These are phyloP conservation scores for Neonectria neomacrospora DNA, from an alignment of 2,329 filamentous ascomycete genomes.

Conservation along the genomic window DNA sequence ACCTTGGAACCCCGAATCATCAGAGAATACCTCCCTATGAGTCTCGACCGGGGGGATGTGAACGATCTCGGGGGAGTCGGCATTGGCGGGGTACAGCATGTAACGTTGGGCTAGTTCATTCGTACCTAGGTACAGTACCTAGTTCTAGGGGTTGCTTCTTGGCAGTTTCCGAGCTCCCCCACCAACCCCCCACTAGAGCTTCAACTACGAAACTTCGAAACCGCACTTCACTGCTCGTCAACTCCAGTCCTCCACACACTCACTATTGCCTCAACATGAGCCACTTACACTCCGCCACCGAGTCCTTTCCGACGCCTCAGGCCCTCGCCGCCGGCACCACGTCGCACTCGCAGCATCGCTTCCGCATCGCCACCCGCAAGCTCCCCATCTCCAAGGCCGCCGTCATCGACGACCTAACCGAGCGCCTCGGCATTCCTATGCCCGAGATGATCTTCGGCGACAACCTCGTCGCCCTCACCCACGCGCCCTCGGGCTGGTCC, in stretches of 20 bases:
- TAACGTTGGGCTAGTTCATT: too few species aligned
- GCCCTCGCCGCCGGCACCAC: constrained; percentile 65
- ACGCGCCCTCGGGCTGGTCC: constrained; percentile 79
- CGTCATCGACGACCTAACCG: constrained; percentile 87
- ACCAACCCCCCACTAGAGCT: constrained; percentile 28
- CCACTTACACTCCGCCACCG: constrained; percentile 55
- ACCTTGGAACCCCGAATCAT: too few species aligned
- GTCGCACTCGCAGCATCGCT: constrained; percentile 70
- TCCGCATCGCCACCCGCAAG: constrained; percentile 85
- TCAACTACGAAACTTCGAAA: constrained; percentile 14
- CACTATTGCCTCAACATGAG: constrained; percentile 47
- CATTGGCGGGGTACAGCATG: too few species aligned
- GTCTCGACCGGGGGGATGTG: too few species aligned
- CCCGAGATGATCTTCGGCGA: constrained; percentile 99
- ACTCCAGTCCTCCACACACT: not conserved
- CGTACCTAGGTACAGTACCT: too few species aligned
- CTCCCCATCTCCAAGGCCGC: constrained; percentile 93
- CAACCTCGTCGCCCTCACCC: constrained; percentile 82
- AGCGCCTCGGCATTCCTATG: constrained; percentile 82
- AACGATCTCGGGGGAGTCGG: not conserved
- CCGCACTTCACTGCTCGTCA: not conserved
- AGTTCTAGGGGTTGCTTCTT: not conserved
- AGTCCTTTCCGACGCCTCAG: constrained; percentile 65
- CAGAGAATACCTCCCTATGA: too few species aligned
- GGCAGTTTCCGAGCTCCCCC: constrained; percentile 19